Evolutionary conservation across 495 filamentous ascomycete species (phyloP).

Genomic region (Letharia columbiana): DNA sequence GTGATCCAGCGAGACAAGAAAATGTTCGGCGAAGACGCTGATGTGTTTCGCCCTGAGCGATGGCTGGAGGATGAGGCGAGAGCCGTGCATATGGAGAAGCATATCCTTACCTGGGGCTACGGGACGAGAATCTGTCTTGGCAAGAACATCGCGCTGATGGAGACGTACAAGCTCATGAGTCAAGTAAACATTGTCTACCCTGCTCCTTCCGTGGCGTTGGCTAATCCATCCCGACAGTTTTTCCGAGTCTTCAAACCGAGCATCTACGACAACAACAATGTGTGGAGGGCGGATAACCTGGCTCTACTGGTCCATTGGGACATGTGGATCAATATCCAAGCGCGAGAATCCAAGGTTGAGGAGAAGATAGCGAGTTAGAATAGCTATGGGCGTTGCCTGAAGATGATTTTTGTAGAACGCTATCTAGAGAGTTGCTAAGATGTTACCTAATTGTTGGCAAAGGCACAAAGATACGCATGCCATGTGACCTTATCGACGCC

Average conservation of each 20-base stretch:
- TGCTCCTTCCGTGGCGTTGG: too few species aligned
- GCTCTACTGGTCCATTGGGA: constrained; percentile 8
- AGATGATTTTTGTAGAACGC: too few species aligned
- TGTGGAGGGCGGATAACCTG: constrained; percentile 1
- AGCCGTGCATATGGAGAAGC: not conserved
- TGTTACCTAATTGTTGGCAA: too few species aligned
- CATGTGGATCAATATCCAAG: constrained; percentile 6
- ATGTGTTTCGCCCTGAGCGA: not conserved
- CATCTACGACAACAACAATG: not conserved
- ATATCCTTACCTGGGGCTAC: constrained; percentile 38
- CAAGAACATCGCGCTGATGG: constrained; percentile 47
- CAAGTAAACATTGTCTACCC: constrained; percentile 28
- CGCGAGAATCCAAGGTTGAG: not conserved
- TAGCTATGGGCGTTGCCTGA: too few species aligned
- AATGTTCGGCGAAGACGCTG: not conserved
- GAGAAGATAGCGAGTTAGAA: not conserved
- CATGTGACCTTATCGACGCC: too few species aligned
- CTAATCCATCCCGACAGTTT: not conserved
- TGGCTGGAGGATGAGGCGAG: not conserved
- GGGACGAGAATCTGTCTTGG: constrained; percentile 48
- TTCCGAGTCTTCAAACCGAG: not conserved
- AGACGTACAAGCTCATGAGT: constrained; percentile 45
- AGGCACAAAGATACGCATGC: too few species aligned
- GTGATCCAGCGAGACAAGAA: not conserved
- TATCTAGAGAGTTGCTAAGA: too few species aligned